These are phyloP conservation scores for Urostyla sp. DNA, from an alignment of 73 alveolate genomes.

Conservation along the genomic window DNA sequence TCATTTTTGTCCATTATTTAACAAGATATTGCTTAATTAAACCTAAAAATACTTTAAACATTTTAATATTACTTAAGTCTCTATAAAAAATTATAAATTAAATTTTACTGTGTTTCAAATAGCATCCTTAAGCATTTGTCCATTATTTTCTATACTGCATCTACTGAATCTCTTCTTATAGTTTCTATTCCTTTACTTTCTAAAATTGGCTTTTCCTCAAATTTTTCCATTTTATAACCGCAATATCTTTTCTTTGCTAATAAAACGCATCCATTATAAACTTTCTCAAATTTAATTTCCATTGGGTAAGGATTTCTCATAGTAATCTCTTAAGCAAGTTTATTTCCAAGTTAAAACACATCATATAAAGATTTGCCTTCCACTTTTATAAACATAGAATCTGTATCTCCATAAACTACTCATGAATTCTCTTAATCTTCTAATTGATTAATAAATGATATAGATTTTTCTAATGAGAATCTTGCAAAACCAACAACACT, in stretches of 20 bases:
- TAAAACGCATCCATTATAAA: constrained; percentile 87
- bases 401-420: constrained; percentile 99
- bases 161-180: constrained; percentile 92
- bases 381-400: constrained; percentile 92
- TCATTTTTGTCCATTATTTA: constrained; percentile 89
- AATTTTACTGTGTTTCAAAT: constrained; percentile 91
- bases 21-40: constrained; percentile 79
- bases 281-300: constrained; percentile 97
- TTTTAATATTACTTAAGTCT: too few relatives aligned
- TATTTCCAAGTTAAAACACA: constrained; percentile 89
- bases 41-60: too few relatives aligned
- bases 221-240: constrained; percentile 93
- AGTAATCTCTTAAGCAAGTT: constrained; percentile 87
- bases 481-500: constrained; percentile 96
- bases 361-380: constrained; percentile 85
- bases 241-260: constrained; percentile 95
- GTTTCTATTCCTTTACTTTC: constrained; percentile 97
- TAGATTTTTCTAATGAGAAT: constrained; percentile 85
- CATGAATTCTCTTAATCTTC: constrained; percentile 81
- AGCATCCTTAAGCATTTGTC: constrained; percentile 86
- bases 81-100: too few relatives aligned
- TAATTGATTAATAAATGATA: constrained; percentile 71
- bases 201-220: constrained; percentile 80
- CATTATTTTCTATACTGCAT: constrained; percentile 85
- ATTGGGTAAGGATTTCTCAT: constrained; percentile 92